phyloP scores from a whole-genome alignment of 2,329 filamentous ascomycete genomes.

The Colletotrichum ledebouriae region DNA sequence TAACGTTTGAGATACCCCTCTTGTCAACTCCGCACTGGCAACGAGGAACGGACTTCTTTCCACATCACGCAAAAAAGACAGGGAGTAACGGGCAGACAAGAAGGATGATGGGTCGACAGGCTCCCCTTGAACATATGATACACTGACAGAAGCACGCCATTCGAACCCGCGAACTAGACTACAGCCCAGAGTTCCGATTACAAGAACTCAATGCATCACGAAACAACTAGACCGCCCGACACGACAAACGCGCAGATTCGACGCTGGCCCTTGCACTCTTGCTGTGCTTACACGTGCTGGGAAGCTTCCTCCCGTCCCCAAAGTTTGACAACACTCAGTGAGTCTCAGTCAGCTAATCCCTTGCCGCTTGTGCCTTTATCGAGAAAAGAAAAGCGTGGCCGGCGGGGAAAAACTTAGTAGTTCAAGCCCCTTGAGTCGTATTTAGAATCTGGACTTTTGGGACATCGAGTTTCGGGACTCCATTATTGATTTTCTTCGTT shows the following conservation, averaged over 20 bases:
- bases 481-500: background rate
- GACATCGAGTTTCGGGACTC: background rate
- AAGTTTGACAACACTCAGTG: background rate
- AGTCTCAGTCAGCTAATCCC: background rate
- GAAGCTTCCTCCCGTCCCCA: background rate
- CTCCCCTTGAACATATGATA: constrained; percentile 17
- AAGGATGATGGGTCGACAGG: constrained; percentile 8
- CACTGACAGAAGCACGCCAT: constrained; percentile 18
- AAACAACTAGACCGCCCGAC: background rate
- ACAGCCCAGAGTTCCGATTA: background rate
- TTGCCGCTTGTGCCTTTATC: constrained; percentile 2
- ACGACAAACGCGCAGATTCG: constrained; percentile 15
- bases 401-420: background rate
- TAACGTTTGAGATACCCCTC: too few species aligned
- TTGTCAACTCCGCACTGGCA: too few species aligned
- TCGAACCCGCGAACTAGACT: background rate
- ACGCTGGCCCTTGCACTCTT: constrained; percentile 6
- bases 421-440: background rate
- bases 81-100: constrained; percentile 3
- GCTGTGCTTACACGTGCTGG: constrained; percentile 9
- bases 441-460: background rate
- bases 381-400: background rate
- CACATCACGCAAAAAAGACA: background rate
- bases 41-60: too few species aligned
- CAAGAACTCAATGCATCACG: constrained; percentile 1